These are phyloP conservation scores for Xylariaceae sp. DNA, from an alignment of 2,329 filamentous ascomycete genomes.

Conservation along the genomic window DNA sequence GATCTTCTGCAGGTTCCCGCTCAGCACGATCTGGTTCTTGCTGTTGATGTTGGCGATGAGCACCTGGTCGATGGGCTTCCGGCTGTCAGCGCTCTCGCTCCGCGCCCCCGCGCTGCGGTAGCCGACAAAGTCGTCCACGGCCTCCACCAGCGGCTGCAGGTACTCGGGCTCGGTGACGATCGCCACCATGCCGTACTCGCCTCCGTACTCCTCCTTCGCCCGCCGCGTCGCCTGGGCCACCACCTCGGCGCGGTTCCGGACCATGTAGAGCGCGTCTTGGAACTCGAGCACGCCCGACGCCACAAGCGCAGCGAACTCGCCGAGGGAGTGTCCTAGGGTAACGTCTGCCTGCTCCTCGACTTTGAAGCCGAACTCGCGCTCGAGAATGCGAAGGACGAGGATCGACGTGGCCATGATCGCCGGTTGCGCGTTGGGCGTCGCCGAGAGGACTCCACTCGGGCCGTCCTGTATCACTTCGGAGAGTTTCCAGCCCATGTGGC, in stretches of 20 bases:
- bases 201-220: conserved; percentile 60
- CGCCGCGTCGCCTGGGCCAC: conserved; percentile 71
- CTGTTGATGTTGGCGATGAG: conserved; percentile 90
- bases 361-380: conserved; percentile 75
- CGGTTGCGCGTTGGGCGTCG: conserved; percentile 83
- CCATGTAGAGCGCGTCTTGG: conserved; percentile 67
- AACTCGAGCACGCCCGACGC: conserved; percentile 75
- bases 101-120: conserved; percentile 58
- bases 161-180: conserved; percentile 80
- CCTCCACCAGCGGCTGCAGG: conserved; percentile 59
- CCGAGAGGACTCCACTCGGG: conserved; percentile 67
- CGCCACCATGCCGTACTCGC: conserved; percentile 91
- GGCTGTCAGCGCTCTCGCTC: conserved; percentile 57
- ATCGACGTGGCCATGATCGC: conserved; percentile 95
- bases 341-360: conserved; percentile 66
- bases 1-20: conserved; percentile 77
- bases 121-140: conserved; percentile 73
- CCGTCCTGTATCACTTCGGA: conserved; percentile 73
- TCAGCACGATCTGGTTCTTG: conserved; percentile 92
- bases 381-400: conserved; percentile 79
- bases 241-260: conserved; percentile 68
- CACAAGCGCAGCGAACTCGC: conserved; percentile 87
- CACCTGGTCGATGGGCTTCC: conserved; percentile 77
- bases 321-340: conserved; percentile 81
- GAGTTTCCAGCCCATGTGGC: conserved; percentile 64